A percentile compares a stretch with the other conserved stretches of the same genome.
Evolutionary conservation across 352 stramenopile species (phyloP).

Genomic region (Globisporangium yorkense): DNA sequence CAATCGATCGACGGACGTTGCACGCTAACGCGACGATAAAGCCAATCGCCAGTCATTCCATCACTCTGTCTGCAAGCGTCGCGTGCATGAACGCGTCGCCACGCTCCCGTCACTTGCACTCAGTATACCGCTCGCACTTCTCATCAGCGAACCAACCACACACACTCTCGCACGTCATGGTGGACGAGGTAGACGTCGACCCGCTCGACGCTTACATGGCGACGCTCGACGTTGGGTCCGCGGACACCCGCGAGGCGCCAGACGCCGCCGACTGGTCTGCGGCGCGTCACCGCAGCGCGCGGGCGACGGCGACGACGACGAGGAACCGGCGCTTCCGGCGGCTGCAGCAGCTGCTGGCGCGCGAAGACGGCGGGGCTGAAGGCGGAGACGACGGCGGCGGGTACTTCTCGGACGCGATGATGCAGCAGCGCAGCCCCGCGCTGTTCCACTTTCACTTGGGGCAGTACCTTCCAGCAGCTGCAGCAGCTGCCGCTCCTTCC

Average conservation of each 20-base stretch:
- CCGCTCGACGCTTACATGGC: constrained; percentile 81
- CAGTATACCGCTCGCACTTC: neutral
- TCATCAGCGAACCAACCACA: neutral
- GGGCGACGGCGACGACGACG: neutral
- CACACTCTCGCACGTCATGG: neutral
- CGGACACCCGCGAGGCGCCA: no score
- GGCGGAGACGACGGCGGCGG: constrained; percentile 17
- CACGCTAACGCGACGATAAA: no score
- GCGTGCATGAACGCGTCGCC: no score
- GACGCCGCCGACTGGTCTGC: constrained; percentile 2
- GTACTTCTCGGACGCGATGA: constrained; percentile 80
- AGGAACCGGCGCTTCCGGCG: constrained; percentile 67
- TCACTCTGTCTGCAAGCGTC: no score
- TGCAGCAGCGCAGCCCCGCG: constrained; percentile 73
- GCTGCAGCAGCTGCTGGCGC: constrained; percentile 55
- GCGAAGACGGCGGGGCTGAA: constrained; percentile 1
- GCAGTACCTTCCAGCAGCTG: constrained; percentile 38
- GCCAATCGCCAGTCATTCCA: no score
- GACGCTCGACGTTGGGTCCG: constrained; percentile 26
- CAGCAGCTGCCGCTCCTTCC: neutral
- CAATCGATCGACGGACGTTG: no score
- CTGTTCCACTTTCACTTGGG: constrained; percentile 84
- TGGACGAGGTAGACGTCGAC: constrained; percentile 29
- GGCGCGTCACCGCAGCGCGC: neutral
- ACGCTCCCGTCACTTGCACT: neutral